Evolutionary conservation across 352 stramenopile species (phyloP).

Genomic region (Aphanomyces stellatus): DNA sequence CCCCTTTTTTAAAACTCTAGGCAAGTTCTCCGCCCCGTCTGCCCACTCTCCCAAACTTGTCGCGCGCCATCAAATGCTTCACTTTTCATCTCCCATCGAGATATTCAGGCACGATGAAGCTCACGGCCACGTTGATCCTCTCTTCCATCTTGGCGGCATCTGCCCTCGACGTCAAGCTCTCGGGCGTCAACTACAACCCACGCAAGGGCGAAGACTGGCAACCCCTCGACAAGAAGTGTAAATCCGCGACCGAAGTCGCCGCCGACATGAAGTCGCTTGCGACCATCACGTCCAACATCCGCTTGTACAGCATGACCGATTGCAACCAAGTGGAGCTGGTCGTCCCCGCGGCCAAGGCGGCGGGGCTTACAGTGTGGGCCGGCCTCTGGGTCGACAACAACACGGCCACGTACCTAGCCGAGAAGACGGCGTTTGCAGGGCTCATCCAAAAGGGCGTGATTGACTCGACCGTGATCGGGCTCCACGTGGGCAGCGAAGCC

Average conservation of each 20-base stretch:
- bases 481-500: slow-evolving; percentile 64
- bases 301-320: slow-evolving; percentile 43
- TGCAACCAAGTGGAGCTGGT: slow-evolving; percentile 37
- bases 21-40: no score
- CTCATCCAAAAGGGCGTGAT: slow-evolving; percentile 36
- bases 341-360: slow-evolving; percentile 31
- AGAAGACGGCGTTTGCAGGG: slow-evolving; percentile 36
- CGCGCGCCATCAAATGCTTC: no score
- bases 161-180: slow-evolving; percentile 15
- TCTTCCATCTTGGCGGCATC: not conserved
- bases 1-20: no score
- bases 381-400: slow-evolving; percentile 45
- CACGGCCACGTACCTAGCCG: slow-evolving; percentile 30
- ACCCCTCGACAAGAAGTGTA: slow-evolving; percentile 43
- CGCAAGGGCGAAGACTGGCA: slow-evolving; percentile 44
- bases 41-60: no score
- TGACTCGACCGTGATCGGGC: slow-evolving; percentile 32
- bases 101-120: not conserved
- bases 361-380: slow-evolving; percentile 40
- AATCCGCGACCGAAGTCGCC: slow-evolving; percentile 34
- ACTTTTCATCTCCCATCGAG: no score
- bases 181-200: slow-evolving; percentile 73
- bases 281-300: slow-evolving; percentile 40
- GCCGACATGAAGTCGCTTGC: slow-evolving; percentile 39
- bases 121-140: not conserved